Percentiles rank a stretch among this genome's conserved stretches.
Evolutionary conservation across 495 filamentous ascomycete species (phyloP).

Genomic region (Darksidea phi): DNA sequence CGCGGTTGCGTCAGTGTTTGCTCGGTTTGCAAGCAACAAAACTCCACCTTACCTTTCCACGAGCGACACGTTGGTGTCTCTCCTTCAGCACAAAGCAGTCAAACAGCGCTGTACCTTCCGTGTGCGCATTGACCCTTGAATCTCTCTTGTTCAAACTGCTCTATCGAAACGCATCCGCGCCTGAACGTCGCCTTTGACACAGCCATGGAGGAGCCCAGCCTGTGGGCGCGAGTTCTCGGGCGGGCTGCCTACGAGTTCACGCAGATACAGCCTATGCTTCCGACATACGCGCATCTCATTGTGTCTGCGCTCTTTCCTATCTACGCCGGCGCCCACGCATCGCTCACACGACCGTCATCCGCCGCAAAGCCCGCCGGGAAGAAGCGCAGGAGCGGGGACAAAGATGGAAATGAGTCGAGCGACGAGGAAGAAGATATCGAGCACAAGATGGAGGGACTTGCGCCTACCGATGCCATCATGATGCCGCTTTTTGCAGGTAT

Average conservation of each 20-base stretch:
- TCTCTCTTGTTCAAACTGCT: too few species aligned
- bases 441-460: slow-evolving; percentile 70
- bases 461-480: slow-evolving; percentile 78
- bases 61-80: background rate
- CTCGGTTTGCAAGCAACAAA: too few species aligned
- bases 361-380: slow-evolving; percentile 57
- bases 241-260: slow-evolving; percentile 53
- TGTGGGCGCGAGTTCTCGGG: slow-evolving; percentile 51
- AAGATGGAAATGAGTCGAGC: slow-evolving; percentile 58
- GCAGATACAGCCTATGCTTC: slow-evolving; percentile 54
- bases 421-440: slow-evolving; percentile 57
- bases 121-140: too few species aligned
- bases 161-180: background rate
- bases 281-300: slow-evolving; percentile 67
- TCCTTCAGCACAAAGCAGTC: too few species aligned
- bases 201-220: slow-evolving; percentile 44
- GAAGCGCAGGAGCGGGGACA: slow-evolving; percentile 45
- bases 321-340: slow-evolving; percentile 67
- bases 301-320: slow-evolving; percentile 70
- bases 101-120: too few species aligned
- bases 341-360: slow-evolving; percentile 71
- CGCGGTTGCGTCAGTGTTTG: too few species aligned
- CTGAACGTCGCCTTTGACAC: too few species aligned
- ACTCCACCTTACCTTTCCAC: too few species aligned
- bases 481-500: slow-evolving; percentile 79